Evolutionary conservation across 1,284 basidiomycete genomes (phyloP), one percentile per base, ranked within the genome.

Genomic region (Cryptococcus hybrid): DNA sequence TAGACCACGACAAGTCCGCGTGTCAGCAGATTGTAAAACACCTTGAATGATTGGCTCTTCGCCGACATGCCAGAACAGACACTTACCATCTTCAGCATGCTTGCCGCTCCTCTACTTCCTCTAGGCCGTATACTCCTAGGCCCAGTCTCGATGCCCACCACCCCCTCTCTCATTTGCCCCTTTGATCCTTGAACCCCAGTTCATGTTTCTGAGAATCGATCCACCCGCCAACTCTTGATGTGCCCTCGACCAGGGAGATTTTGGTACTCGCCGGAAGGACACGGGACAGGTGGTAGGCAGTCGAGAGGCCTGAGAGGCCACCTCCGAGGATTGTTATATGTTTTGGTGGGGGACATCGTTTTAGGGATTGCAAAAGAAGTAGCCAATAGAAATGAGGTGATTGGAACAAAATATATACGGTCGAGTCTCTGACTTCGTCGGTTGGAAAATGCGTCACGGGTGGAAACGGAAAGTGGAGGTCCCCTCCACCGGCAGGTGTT

Each of bases 61-160:
- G 30, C 30, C 30, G 30, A 30, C 30, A 30, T 30, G 30, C 30
- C 30, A 30, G 30, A 30, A 4, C 34, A 36, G 15, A 35, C 54
- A 44, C 89, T 74, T 71, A 92, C 92, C 74, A 97, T 75, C 69
- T 92, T 88, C 3, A 95, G 78, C 59, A 94, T 80, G 3, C 71
- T 69, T 0, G 74, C 63, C 43, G 79, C 76, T 0, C 78, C 79
- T 43, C 84, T 79, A 58, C 84, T 82, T 1, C 87, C 85, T 59
- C 85, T 86, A 0, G 91, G 89, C 38, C 91, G 80, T 24, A 95
- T 79, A 13, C 89, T 92, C 43, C 92, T 80, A 38, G 92, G 92
- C 0, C 92, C 92, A 36, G 84, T 82, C 79, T 96, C 92, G 13
- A 94, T 79, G 4, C 89, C 67, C 9, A 89, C 81, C 47, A 75